A percentile compares a stretch with the other conserved stretches of the same genome.
phyloP scores from a whole-genome alignment of 2,329 filamentous ascomycete genomes.

The Zarea fungicola region DNA sequence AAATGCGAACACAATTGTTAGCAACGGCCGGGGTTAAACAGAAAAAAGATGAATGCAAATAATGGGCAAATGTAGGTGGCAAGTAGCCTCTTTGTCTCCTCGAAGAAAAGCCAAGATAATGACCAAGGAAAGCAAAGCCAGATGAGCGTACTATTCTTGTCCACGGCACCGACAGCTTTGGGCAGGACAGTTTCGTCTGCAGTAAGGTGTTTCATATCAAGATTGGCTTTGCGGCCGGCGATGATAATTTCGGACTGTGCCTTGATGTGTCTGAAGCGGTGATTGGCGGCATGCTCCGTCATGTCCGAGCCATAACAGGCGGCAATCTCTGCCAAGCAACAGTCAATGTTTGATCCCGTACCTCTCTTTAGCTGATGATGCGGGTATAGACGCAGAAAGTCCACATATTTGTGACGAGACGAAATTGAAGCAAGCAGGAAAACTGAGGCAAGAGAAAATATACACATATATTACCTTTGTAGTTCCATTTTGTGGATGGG shows the following conservation, averaged over 20 bases:
- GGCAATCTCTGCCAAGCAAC: constrained; percentile 37
- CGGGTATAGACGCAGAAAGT: neutral
- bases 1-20: neutral
- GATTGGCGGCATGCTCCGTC: constrained; percentile 42
- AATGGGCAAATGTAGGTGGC: no score
- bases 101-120: no score
- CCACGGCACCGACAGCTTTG: constrained; percentile 32
- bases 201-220: constrained; percentile 40
- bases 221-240: constrained; percentile 27
- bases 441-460: no score
- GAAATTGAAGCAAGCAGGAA: constrained; percentile 10
- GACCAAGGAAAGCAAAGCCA: no score
- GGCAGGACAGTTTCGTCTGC: constrained; percentile 31
- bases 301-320: constrained; percentile 45
- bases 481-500: constrained; percentile 51
- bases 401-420: neutral
- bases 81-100: no score
- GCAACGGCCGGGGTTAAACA: no score
- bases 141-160: constrained; percentile 40
- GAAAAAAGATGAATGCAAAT: neutral
- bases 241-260: constrained; percentile 36
- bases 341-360: constrained; percentile 5
- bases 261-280: constrained; percentile 45
- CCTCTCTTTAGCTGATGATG: neutral
- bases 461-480: constrained; percentile 53